phyloP scores from a whole-genome alignment of 768 basidiomycete genomes.

The Mycena rosella region DNA sequence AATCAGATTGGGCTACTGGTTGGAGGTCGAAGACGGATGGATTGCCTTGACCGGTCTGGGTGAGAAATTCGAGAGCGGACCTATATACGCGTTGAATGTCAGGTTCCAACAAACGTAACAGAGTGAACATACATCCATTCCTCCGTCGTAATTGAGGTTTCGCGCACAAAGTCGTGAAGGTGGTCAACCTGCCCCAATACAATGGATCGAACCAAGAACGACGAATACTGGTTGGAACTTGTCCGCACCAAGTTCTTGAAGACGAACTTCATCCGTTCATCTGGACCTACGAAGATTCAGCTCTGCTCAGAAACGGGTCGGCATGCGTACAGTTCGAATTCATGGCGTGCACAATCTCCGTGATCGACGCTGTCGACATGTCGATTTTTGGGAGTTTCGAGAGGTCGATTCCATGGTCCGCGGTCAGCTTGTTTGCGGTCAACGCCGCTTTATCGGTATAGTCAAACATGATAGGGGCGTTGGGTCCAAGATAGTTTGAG shows the following conservation, averaged over 20 bases:
- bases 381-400: conserved; percentile 58
- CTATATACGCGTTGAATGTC: conserved; percentile 39
- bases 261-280: conserved; percentile 59
- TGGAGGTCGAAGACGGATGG: conserved; percentile 39
- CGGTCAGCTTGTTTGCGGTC: conserved; percentile 47
- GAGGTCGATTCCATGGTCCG: conserved; percentile 53
- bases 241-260: conserved; percentile 55
- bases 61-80: conserved; percentile 82
- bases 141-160: conserved; percentile 82
- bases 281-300: conserved; percentile 44
- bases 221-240: not conserved
- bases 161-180: conserved; percentile 79
- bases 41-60: conserved; percentile 77
- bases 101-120: not conserved
- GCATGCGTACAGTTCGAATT: conserved; percentile 54
- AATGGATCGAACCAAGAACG: not conserved
- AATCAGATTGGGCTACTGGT: conserved; percentile 34
- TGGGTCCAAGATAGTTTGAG: too few species aligned
- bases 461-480: conserved; percentile 24
- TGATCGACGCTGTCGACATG: conserved; percentile 58
- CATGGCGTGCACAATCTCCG: conserved; percentile 53
- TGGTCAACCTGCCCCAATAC: conserved; percentile 64
- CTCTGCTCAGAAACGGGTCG: not conserved
- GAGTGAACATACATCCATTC: conserved; percentile 79
- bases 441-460: conserved; percentile 7